Conservation (phyloP, 352 stramenopile species). For the Peronospora belbahrii region DNA sequence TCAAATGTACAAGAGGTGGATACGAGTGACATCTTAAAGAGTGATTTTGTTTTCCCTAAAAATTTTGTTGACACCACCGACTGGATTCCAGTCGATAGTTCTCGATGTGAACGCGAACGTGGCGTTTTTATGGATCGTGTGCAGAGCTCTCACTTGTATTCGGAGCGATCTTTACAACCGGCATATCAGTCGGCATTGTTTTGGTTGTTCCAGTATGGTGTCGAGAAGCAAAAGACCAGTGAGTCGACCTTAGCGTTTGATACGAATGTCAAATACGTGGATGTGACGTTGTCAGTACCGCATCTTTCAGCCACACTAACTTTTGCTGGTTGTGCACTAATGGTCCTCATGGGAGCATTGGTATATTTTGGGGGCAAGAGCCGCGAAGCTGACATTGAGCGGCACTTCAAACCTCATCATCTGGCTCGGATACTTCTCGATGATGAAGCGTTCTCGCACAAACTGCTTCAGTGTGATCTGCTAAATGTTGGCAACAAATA, state of each 20-base stretch:
- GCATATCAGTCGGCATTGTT: slow-evolving; percentile 42
- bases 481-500: slow-evolving; percentile 41
- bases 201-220: slow-evolving; percentile 44
- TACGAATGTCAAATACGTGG: slow-evolving; percentile 17
- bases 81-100: slow-evolving; percentile 28
- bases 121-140: slow-evolving; percentile 35
- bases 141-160: slow-evolving; percentile 38
- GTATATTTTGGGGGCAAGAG: slow-evolving; percentile 37
- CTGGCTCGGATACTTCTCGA: slow-evolving; percentile 37
- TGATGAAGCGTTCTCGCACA: slow-evolving; percentile 29
- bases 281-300: slow-evolving; percentile 33
- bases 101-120: slow-evolving; percentile 39
- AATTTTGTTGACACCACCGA: slow-evolving; percentile 30
- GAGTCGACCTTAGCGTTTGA: slow-evolving; percentile 24
- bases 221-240: slow-evolving; percentile 23
- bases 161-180: slow-evolving; percentile 38
- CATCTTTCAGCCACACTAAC: slow-evolving; percentile 31
- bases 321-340: slow-evolving; percentile 26
- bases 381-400: slow-evolving; percentile 35
- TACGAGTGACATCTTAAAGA: slow-evolving; percentile 37
- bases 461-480: slow-evolving; percentile 41
- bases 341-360: slow-evolving; percentile 31
- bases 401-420: slow-evolving; percentile 39
- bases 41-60: slow-evolving; percentile 44
- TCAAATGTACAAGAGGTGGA: slow-evolving; percentile 50